These are phyloP conservation scores for Xylaria polymorpha DNA, from an alignment of 2,329 filamentous ascomycete genomes.

Conservation along the genomic window DNA sequence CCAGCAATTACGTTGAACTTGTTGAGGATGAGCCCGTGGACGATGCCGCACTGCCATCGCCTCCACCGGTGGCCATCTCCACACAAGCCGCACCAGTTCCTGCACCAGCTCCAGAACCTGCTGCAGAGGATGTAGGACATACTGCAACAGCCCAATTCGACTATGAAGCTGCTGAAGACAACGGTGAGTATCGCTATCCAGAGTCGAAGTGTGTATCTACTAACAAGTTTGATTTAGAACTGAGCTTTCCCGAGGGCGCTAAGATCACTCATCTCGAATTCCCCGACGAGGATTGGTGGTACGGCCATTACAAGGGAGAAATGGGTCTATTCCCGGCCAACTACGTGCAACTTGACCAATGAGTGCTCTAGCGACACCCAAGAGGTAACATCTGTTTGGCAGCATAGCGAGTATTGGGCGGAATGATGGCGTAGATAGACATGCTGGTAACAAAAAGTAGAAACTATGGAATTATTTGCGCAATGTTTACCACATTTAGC, in stretches of 20 bases:
- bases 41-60: slow-evolving; percentile 49
- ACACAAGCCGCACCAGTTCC: slow-evolving; percentile 55
- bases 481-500: slow-evolving; percentile 18
- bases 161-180: slow-evolving; percentile 97
- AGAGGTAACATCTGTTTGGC: slow-evolving; percentile 24
- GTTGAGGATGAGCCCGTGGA: slow-evolving; percentile 67
- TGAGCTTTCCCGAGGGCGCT: slow-evolving; percentile 89
- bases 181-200: slow-evolving; percentile 63
- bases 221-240: slow-evolving; percentile 62
- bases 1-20: slow-evolving; percentile 95
- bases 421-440: slow-evolving; percentile 34
- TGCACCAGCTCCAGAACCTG: slow-evolving; percentile 49
- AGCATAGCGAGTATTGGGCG: slow-evolving; percentile 37
- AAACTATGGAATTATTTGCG: slow-evolving; percentile 22
- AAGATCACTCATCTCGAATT: slow-evolving; percentile 88
- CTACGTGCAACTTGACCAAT: slow-evolving; percentile 64
- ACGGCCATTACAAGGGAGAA: slow-evolving; percentile 83
- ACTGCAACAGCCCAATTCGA: slow-evolving; percentile 91
- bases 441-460: slow-evolving; percentile 32
- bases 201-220: slow-evolving; percentile 34
- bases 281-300: slow-evolving; percentile 99
- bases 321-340: slow-evolving; percentile 86
- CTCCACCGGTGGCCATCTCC: slow-evolving; percentile 51
- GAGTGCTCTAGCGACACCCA: slow-evolving; percentile 32
- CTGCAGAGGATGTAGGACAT: slow-evolving; percentile 59